These are phyloP conservation scores for Echeveria elegans DNA, from an alignment of 164 flowering plant species.

Conservation along the genomic window DNA sequence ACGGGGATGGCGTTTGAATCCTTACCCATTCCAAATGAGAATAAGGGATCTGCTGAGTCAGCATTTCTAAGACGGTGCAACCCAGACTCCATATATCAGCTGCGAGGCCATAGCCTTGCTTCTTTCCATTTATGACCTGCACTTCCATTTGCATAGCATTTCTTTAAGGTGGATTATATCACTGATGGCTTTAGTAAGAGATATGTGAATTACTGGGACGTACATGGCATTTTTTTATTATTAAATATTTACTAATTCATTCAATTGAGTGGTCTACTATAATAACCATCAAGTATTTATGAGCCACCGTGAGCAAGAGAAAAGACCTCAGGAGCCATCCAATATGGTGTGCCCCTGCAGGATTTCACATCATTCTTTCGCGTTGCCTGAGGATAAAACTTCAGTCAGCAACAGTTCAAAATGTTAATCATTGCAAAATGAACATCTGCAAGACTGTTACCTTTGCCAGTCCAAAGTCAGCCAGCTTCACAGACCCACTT, in stretches of 20 bases:
- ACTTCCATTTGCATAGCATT: slow-evolving; percentile 6
- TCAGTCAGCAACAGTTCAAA: neutral
- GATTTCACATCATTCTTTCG: slow-evolving; percentile 79
- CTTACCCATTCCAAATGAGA: slow-evolving; percentile 63
- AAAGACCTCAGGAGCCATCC: slow-evolving; percentile 99
- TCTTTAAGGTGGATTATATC: neutral
- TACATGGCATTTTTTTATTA: neutral
- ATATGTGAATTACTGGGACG: neutral
- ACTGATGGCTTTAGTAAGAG: no score
- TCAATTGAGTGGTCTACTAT: neutral
- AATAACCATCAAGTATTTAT: neutral
- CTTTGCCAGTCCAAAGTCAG: slow-evolving; percentile 99
- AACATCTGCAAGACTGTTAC: slow-evolving; percentile 20
- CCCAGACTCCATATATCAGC: slow-evolving; percentile 99
- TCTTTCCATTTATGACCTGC: slow-evolving; percentile 68
- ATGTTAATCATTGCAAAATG: neutral
- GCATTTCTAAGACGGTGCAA: slow-evolving; percentile 95
- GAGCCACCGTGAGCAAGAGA: slow-evolving; percentile 5
- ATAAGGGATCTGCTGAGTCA: slow-evolving; percentile 69
- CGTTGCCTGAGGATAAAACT: slow-evolving; percentile 43
- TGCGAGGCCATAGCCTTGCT: slow-evolving; percentile 71
- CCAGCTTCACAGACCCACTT: slow-evolving; percentile 86
- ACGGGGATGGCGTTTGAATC: slow-evolving; percentile 1
- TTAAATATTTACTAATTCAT: neutral
- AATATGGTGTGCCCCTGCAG: slow-evolving; percentile 85